Conservation (phyloP, 257 asterid species). For the Solanum gracilifrons region DNA sequence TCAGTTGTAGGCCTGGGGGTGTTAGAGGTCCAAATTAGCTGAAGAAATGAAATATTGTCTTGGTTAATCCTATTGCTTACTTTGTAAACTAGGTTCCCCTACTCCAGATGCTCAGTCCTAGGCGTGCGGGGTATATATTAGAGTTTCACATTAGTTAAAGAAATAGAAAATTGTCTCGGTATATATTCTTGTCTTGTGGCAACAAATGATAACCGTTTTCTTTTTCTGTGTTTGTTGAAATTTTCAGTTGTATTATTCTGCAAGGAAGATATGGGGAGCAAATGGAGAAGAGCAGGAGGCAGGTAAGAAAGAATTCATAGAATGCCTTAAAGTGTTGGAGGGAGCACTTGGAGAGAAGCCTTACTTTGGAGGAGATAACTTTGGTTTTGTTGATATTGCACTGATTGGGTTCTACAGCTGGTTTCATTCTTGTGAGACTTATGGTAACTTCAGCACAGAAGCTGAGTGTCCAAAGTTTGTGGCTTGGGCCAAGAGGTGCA, state of each 20-base stretch:
- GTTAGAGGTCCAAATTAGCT: neutral
- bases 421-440: slow-evolving; percentile 12
- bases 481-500: slow-evolving; percentile 36
- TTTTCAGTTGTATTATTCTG: neutral
- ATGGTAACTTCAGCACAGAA: slow-evolving; percentile 20
- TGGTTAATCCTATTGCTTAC: neutral
- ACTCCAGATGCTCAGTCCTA: neutral
- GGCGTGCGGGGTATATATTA: neutral
- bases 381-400: slow-evolving; percentile 11
- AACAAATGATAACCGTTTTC: too few relatives aligned
- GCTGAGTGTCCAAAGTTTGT: slow-evolving; percentile 30
- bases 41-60: neutral
- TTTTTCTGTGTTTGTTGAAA: neutral
- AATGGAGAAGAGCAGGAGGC: slow-evolving; percentile 7
- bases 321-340: slow-evolving; percentile 1
- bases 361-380: slow-evolving; percentile 6
- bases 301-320: slow-evolving; percentile 7
- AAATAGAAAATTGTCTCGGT: too few relatives aligned
- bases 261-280: neutral
- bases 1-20: neutral
- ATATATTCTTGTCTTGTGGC: too few relatives aligned
- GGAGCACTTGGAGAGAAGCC: slow-evolving; percentile 7
- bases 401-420: slow-evolving; percentile 4
- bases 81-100: neutral
- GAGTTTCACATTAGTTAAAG: too few relatives aligned